phyloP scores from a whole-genome alignment of 2,329 filamentous ascomycete species.

The Didymella pomorum region DNA sequence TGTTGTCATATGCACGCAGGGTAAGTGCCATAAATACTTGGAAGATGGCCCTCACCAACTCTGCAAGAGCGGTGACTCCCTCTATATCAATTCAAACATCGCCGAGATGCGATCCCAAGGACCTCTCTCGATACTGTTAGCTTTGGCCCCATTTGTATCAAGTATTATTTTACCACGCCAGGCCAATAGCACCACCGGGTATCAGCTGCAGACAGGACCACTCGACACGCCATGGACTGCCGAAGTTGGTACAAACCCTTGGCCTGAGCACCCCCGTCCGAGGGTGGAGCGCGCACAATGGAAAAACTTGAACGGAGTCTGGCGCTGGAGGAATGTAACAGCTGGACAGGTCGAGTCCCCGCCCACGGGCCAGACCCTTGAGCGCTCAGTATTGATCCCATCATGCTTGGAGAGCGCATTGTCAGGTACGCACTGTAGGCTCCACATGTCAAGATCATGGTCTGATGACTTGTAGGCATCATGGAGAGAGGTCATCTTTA shows the following conservation, averaged over 20 bases:
- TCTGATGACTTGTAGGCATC: slow-evolving; percentile 46
- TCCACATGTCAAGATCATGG: slow-evolving; percentile 30
- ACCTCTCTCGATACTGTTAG: not conserved
- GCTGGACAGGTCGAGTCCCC: slow-evolving; percentile 53
- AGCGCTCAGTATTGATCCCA: slow-evolving; percentile 59
- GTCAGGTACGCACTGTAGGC: slow-evolving; percentile 52
- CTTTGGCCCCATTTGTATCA: slow-evolving; percentile 2
- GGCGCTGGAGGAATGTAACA: slow-evolving; percentile 60
- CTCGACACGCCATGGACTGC: slow-evolving; percentile 60
- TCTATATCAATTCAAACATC: not conserved
- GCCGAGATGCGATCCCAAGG: slow-evolving; percentile 4
- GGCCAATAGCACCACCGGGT: slow-evolving; percentile 45
- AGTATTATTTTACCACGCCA: slow-evolving; percentile 23
- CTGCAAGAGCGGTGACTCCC: not conserved
- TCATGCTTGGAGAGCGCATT: slow-evolving; percentile 64
- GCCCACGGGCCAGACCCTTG: slow-evolving; percentile 55
- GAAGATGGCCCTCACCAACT: not conserved
- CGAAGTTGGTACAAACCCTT: slow-evolving; percentile 61
- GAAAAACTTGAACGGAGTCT: slow-evolving; percentile 67
- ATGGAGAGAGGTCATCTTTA: slow-evolving; percentile 51
- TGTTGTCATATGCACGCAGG: slow-evolving; percentile 23
- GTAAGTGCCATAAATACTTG: slow-evolving; percentile 34
- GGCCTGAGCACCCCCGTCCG: slow-evolving; percentile 67
- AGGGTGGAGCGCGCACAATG: slow-evolving; percentile 63
- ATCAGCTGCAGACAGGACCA: slow-evolving; percentile 38